Evolutionary conservation across 306 rosid genomes (phyloP), one percentile per base, ranked within the genome.

Genomic region (Castanea mollissima): DNA sequence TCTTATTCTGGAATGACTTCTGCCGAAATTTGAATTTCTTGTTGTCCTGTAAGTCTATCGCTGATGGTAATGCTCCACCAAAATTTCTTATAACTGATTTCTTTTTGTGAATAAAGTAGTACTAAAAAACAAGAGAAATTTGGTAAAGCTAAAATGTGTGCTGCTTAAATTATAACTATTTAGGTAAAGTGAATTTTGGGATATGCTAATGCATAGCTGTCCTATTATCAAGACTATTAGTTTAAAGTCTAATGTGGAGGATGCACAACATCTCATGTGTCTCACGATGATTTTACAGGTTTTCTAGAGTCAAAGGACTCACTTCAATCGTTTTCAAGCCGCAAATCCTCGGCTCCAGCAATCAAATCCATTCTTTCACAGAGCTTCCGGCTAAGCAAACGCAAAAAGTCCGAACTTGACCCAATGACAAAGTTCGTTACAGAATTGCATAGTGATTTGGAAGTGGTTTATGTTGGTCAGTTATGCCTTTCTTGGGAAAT

Each of bases 401-500:
- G 78, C 4, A 93, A 90, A 52, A 88, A 83, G 6, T 29, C 74
- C 2, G 88, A 88, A 56, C 20, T 84, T 11, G 94, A 91, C 81
- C 96, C 95, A 27, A 76, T 78, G 72, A 86, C 82, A 55, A 86
- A 90, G 82, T 82, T 81, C 64, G 35, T 81, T 4, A 85, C 78
- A 65, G 91, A 87, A n/a, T 70, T 92, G 69, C 85, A 77, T 55
- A 70, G 90, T 63, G 99, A 95, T 60, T 82, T 91, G 76, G 99
- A 95, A 84, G 68, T 83, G 71, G 95, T 95, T 2, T 95, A 95
- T 46, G 98, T 92, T 79, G 99, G 98, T 15, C 99, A 95, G n/a
- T 75, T 88, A 38, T 91, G 99, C 79, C 97, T 95, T 71, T 95
- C 98, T 18, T 95, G 99, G 99, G 99, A 95, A 78, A 89, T 92